These are phyloP conservation scores for Penicillium sp. DNA, from an alignment of 2,329 filamentous ascomycete genomes.

Conservation along the genomic window DNA sequence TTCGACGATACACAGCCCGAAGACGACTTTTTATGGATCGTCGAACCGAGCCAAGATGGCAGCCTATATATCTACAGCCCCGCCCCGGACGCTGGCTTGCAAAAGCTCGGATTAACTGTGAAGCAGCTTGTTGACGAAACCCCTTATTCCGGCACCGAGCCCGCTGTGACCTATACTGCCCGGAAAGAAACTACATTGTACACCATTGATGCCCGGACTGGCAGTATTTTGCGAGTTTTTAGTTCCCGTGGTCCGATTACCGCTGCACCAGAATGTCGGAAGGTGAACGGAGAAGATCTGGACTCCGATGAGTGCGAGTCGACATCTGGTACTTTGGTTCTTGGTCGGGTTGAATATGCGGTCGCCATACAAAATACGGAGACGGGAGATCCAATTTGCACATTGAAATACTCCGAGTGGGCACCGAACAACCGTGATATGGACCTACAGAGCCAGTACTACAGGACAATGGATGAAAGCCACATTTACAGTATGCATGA, in stretches of 20 bases:
- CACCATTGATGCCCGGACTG: conserved; percentile 82
- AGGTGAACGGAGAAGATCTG: conserved; percentile 60
- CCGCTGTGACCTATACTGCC: conserved; percentile 82
- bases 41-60: conserved; percentile 86
- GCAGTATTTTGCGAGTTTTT: conserved; percentile 79
- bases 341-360: conserved; percentile 86
- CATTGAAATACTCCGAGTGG: conserved; percentile 92
- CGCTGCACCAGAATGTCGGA: conserved; percentile 72
- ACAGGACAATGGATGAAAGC: conserved; percentile 74
- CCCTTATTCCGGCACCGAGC: conserved; percentile 72
- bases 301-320: conserved; percentile 71
- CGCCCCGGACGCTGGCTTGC: conserved; percentile 50
- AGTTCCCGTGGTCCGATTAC: conserved; percentile 70
- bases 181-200: conserved; percentile 89
- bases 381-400: conserved; percentile 75
- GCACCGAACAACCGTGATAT: conserved; percentile 85
- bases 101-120: conserved; percentile 51
- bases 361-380: conserved; percentile 77
- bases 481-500: conserved; percentile 88
- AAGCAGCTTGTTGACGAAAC: conserved; percentile 85
- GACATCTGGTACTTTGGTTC: conserved; percentile 73
- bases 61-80: conserved; percentile 84
- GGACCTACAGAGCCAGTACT: conserved; percentile 83
- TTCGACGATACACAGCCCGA: conserved; percentile 60
- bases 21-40: conserved; percentile 90